Evolutionary conservation across 2,329 filamentous ascomycete genomes (phyloP), one percentile per base, ranked within the genome.

Genomic region (Botrytis sinoallii): DNA sequence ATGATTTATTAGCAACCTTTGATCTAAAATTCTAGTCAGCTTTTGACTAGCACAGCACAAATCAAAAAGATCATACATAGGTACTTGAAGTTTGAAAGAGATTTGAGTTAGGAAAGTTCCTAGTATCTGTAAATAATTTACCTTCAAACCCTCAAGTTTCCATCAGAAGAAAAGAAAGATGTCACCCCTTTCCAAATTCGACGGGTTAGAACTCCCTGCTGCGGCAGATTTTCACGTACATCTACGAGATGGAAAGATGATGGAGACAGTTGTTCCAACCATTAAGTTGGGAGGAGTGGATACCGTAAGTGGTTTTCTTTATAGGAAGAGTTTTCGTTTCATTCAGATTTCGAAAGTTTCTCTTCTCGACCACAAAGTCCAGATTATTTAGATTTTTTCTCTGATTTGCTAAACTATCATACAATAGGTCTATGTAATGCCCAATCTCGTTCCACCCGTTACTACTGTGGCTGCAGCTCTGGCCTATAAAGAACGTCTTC

Each of bases 391-490:
- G n/a, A 38, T 6, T n/a, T 0, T 7, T 22, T 32, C 29, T 57
- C 9, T 18, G 35, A 20, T 29, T 69, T 87, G 86, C 85, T 85
- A 85, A 69, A 38, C 55, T 73, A 7, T 72, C 18, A 72, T 4
- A 42, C 3, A 57, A 8, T 44, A 72, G 70, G 70, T 68, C 29
- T 72, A 72, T 22, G 70, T 72, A 18, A 72, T 72, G 89, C 89
- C 90, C 40, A 92, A 92, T 79, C 85, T 92, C 68, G 85, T 88
- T 3, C 89, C 90, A 12, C 88, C 89, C 20, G 83, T 91, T 86
- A 40, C 67, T 16, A 89, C 86, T 22, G 88, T 91, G 63, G 83
- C 83, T 63, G 84, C 88, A 81, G 91, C 90, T 9, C 84, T 93
- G 29, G 88, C 88, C 61, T 94, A 94, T 82, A 86, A 89, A 80